Evolutionary conservation across 176 grass and related monocot species (phyloP).

Genomic region (Aegilops sharonensis): DNA sequence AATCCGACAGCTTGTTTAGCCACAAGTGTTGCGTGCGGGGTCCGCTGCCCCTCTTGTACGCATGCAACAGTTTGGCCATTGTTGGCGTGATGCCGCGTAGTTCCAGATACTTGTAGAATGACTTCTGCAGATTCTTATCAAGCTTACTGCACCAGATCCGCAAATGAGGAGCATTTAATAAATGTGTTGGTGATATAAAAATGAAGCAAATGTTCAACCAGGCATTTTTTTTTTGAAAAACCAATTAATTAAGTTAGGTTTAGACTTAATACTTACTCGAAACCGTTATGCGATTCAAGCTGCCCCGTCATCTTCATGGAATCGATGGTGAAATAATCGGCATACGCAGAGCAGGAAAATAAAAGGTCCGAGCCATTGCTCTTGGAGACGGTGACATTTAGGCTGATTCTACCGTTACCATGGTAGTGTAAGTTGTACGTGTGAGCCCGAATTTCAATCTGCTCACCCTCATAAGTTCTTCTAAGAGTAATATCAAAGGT

Average conservation of each 20-base stretch:
- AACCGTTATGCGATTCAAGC: too few relatives aligned
- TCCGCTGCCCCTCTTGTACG: constrained; percentile 80
- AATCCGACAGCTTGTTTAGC: constrained; percentile 75
- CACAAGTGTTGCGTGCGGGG: constrained; percentile 66
- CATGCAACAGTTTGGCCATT: constrained; percentile 73
- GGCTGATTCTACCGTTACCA: too few relatives aligned
- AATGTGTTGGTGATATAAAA: neutral
- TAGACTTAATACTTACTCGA: too few relatives aligned
- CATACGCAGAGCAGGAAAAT: too few relatives aligned
- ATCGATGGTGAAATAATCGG: too few relatives aligned
- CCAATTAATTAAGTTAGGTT: too few relatives aligned
- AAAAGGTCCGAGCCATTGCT: too few relatives aligned
- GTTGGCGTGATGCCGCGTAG: constrained; percentile 61
- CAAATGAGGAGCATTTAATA: neutral
- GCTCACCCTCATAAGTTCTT: too few relatives aligned
- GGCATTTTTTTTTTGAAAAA: neutral
- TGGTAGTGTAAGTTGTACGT: accelerated
- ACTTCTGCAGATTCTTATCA: constrained; percentile 79
- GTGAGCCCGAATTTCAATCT: too few relatives aligned
- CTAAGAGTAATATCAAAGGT: too few relatives aligned
- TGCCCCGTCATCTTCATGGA: too few relatives aligned
- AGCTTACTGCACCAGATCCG: constrained; percentile 51
- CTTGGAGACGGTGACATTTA: too few relatives aligned
- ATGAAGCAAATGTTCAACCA: neutral
- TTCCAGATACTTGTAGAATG: constrained; percentile 86